Base-by-base conservation (phyloP, 768 basidiomycete species). In the Nidularia sp. region DNA sequence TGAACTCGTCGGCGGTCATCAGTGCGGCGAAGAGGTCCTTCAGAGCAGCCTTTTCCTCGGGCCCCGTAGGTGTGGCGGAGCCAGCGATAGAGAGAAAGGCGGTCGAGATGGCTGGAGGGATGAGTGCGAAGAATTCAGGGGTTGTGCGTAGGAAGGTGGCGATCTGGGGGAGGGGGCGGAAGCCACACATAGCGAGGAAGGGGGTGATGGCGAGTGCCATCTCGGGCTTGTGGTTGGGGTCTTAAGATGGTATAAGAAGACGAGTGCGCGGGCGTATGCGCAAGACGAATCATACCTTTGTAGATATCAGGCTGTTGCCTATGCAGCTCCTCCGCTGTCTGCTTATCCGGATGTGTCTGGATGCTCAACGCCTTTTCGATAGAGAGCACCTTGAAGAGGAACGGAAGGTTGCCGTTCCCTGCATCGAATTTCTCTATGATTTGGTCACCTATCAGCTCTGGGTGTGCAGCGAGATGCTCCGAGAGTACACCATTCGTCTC, bases 151-250 rank as follows among this genome's bases (percentile, higher is more conserved):
- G 78, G 70, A 83, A 80, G 13, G 72, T 66, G 13, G 85, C 84
- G 64, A 99, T 90, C 46, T 79, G 70, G 1, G 74, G 62, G 1
- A 93, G 80, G 4, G 96, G 96, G 13, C 88, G 81, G 73, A 98
- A 99, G 42, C 96, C 96, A 64, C 95, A 96, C 62, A 98, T 75
- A 1, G 90, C 97, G 36, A 75, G 75, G 75, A 98, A 98, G 10
- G 86, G 83, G 0, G 95, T 95, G 54, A 99, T 70, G 0, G 97
- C 97, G 35, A 99, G 78, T n/a, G 95, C 93, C 92, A 99, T 96
- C 67, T 99, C 97, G 2, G 97, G 97, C 69, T 99, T 99, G 62
- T 99, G 97, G 64, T 98, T 98, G 4, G 85, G 81, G 67, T 99
- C 97, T 91, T 22, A 29, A 29, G 25, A 29, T 29, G 25, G 25